These are phyloP conservation scores for Boletus patriciae DNA, from an alignment of 768 basidiomycete genomes.

Conservation along the genomic window DNA sequence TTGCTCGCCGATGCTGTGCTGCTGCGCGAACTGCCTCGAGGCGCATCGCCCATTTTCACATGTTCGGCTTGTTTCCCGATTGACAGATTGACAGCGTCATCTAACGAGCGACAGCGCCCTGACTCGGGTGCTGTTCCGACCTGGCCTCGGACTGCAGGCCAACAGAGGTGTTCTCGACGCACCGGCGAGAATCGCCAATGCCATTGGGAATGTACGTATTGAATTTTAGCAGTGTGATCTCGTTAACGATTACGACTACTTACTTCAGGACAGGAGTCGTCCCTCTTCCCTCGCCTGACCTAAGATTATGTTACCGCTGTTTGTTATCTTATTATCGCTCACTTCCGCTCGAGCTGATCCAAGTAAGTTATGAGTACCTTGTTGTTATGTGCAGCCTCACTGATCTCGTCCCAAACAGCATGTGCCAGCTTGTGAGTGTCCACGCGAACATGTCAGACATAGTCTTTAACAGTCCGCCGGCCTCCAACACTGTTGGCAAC, in stretches of 20 bases:
- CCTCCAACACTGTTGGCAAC: too few species aligned
- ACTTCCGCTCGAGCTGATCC: neutral
- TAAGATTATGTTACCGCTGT: neutral
- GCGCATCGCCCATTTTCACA: too few species aligned
- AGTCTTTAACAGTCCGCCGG: constrained; percentile 17
- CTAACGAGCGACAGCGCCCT: too few species aligned
- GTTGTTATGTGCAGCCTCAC: neutral
- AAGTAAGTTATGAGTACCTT: neutral
- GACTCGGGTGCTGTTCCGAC: too few species aligned
- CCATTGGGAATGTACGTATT: too few species aligned
- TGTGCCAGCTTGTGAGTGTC: constrained; percentile 19
- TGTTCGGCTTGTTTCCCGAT: too few species aligned
- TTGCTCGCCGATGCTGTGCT: too few species aligned
- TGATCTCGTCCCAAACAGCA: constrained; percentile 5
- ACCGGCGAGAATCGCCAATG: too few species aligned
- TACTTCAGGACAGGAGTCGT: neutral
- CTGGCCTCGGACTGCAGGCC: too few species aligned
- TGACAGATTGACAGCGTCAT: too few species aligned
- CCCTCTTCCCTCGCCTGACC: neutral
- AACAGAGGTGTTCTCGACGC: too few species aligned
- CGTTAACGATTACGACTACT: neutral
- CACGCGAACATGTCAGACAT: constrained; percentile 9
- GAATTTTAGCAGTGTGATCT: neutral
- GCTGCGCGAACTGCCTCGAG: too few species aligned
- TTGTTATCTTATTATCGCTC: neutral